Percentiles rank a stretch among this genome's conserved stretches.
Evolutionary conservation across 129 eudicot species (phyloP).

Genomic region (Daucus carota): DH1_v3.0 NC_030382.2:55916001-55916500

Average conservation of each 20-base stretch:
- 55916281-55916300: conserved; percentile 55
- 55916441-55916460: background rate
- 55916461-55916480: background rate
- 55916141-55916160: conserved; percentile 76
- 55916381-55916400: conserved; percentile 59
- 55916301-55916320: conserved; percentile 57
- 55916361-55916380: conserved; percentile 70
- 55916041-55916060: conserved; percentile 63
- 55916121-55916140: conserved; percentile 70
- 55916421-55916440: conserved; percentile 28
- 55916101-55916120: conserved; percentile 61
- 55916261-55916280: conserved; percentile 73
- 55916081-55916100: conserved; percentile 77
- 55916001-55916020: conserved; percentile 74
- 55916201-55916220: conserved; percentile 57
- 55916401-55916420: conserved; percentile 28
- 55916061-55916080: conserved; percentile 48
- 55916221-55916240: conserved; percentile 64
- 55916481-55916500: background rate
- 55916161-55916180: conserved; percentile 66
- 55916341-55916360: conserved; percentile 77
- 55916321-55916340: conserved; percentile 67
- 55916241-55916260: conserved; percentile 53
- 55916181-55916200: conserved; percentile 60
- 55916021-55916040: conserved; percentile 65